phyloP scores from a whole-genome alignment of 2,329 filamentous ascomycete species.

The Aureobasidium leucospermi region DNA sequence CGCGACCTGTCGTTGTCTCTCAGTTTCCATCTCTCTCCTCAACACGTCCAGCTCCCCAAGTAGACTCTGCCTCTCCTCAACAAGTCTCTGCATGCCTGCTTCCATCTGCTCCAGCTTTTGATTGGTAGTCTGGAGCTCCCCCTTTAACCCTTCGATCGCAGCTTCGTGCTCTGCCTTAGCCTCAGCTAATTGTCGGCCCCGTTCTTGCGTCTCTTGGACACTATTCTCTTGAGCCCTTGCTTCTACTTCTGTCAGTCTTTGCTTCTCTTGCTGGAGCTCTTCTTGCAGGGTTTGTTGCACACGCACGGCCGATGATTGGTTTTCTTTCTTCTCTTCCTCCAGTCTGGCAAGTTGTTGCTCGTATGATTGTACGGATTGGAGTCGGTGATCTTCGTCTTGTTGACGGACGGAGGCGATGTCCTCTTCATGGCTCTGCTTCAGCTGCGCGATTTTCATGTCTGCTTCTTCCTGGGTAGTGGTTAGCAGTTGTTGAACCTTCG shows the following conservation, averaged over 20 bases:
- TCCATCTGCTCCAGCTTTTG: slow-evolving; percentile 5
- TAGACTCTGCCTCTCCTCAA: not conserved
- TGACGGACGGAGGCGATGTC: slow-evolving; percentile 8
- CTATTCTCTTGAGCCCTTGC: slow-evolving; percentile 5
- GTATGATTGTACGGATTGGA: not conserved
- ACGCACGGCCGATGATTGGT: slow-evolving; percentile 10
- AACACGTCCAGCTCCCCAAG: slow-evolving; percentile 11
- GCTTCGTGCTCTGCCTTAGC: not conserved
- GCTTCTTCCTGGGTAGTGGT: slow-evolving; percentile 11
- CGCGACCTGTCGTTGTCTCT: not conserved
- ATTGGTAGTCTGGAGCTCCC: slow-evolving; percentile 8
- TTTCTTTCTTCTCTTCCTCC: slow-evolving; percentile 2
- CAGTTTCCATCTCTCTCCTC: slow-evolving; percentile 3
- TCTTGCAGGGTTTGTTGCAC: slow-evolving; percentile 12
- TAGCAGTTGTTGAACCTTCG: slow-evolving; percentile 6
- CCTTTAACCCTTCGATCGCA: not conserved
- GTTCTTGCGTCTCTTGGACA: slow-evolving; percentile 1
- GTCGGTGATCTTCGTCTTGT: not conserved
- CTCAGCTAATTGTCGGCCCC: slow-evolving; percentile 1
- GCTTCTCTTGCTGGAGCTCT: slow-evolving; percentile 7
- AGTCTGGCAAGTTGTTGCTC: slow-evolving; percentile 2
- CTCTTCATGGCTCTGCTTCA: slow-evolving; percentile 9
- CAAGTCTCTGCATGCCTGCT: not conserved
- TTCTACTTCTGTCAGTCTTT: slow-evolving; percentile 14
- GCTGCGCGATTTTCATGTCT: slow-evolving; percentile 10